Base-by-base conservation (phyloP, 2,329 filamentous ascomycete genomes). In the Diaporthe citrichinensis region DNA sequence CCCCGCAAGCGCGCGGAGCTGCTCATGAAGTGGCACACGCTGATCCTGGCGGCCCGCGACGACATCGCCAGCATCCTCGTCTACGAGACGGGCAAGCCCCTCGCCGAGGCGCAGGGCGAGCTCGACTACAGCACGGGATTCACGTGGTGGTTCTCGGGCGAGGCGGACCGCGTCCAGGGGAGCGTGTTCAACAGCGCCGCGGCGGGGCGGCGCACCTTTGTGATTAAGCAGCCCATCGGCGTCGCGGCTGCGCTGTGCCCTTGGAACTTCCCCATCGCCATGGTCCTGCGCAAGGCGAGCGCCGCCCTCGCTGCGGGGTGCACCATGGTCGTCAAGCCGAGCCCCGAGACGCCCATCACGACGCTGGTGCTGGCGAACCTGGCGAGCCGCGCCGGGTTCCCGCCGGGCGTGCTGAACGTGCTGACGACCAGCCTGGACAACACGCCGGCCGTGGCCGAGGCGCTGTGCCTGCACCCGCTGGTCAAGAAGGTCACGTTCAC, bases 401-500 rank as follows among this genome's bases (percentile, higher is more conserved):
- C 94, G 0, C 90, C 91, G 55, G 94, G 94, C 3, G 93, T 92
- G 0, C 88, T 97, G 31, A 88, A 88, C 59, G 84, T 89, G 2
- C 61, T 89, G 65, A 86, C 86, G 0, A 88, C 87, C 0, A 86
- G 84, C 28, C 79, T 87, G 10, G 82, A 82, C 0, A 86, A 86
- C 67, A 88, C 87, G 0, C 87, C 87, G 0, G 72, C 79, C 1
- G 81, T 89, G 3, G 86, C 85, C 17, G 87, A 88, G 80, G 84
- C 85, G 0, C 83, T 89, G 1, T 88, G 87, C 77, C 83, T 84
- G 39, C 86, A 89, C 74, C 84, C 83, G 0, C 74, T 83, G 0
- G 84, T 89, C 0, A 86, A 85, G 69, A 95, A 95, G 82, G 87
- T 96, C 73, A 94, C 93, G 74, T 97, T 96, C 79, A 96, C 94